Conservation (phyloP, 768 basidiomycete genomes). For the Leucocoprinus sp. region DNA sequence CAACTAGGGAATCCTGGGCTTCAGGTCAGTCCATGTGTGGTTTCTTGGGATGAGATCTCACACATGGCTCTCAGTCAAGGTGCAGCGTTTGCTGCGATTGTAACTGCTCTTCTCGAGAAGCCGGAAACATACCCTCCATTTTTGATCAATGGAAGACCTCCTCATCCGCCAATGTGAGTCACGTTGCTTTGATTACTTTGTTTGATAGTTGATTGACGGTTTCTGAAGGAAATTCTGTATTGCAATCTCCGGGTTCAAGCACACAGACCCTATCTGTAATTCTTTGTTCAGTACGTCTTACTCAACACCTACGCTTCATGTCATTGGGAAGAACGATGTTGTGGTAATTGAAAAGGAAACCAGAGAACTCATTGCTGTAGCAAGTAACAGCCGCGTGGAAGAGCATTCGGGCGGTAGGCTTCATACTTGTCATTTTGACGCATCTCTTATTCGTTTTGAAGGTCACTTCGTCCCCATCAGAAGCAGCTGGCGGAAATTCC, state of each 20-base stretch:
- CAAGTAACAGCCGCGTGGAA: conserved; percentile 51
- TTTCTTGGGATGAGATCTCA: not conserved
- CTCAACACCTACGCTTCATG: conserved; percentile 63
- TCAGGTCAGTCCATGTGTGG: conserved; percentile 38
- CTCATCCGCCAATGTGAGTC: conserved; percentile 61
- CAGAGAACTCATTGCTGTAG: conserved; percentile 40
- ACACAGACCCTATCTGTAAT: conserved; percentile 35
- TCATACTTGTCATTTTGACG: not conserved
- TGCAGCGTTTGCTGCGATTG: conserved; percentile 59
- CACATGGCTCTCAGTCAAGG: conserved; percentile 46
- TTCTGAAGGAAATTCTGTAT: conserved; percentile 55
- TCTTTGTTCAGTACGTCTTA: conserved; percentile 40
- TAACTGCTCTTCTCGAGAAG: conserved; percentile 45
- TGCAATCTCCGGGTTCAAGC: conserved; percentile 59
- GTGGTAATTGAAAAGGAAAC: conserved; percentile 64
- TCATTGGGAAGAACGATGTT: conserved; percentile 67
- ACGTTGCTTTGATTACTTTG: conserved; percentile 12
- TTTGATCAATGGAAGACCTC: conserved; percentile 50
- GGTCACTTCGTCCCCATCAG: conserved; percentile 79
- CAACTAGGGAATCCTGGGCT: conserved; percentile 62
- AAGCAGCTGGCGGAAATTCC: conserved; percentile 62
- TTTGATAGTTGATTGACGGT: not conserved
- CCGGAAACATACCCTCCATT: conserved; percentile 42
- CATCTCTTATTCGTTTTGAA: conserved; percentile 19
- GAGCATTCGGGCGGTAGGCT: conserved; percentile 64